These are phyloP conservation scores for Staphylotrichum longicolle DNA, from an alignment of 495 filamentous ascomycete species.

Conservation along the genomic window DNA sequence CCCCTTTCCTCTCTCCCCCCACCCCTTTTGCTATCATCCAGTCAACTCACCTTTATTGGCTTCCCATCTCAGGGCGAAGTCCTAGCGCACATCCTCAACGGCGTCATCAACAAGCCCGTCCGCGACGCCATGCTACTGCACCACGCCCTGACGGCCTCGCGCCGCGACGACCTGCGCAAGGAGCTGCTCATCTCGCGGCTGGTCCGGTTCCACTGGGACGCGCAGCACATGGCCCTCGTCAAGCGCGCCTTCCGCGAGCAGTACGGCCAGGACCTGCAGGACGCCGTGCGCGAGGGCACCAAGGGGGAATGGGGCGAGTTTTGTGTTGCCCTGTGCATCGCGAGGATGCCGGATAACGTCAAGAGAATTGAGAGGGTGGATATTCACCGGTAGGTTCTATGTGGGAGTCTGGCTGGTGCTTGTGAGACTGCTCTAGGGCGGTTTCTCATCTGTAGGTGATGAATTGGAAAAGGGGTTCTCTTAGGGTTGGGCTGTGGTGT, in stretches of 20 bases:
- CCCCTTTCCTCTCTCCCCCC: slow-evolving; percentile 8
- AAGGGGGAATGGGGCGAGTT: slow-evolving; percentile 53
- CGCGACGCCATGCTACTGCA: slow-evolving; percentile 93
- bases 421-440: too few species aligned
- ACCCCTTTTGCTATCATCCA: too few species aligned
- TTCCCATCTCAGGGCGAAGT: slow-evolving; percentile 72
- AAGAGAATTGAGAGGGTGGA: slow-evolving; percentile 42
- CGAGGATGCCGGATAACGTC: slow-evolving; percentile 53
- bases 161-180: slow-evolving; percentile 64
- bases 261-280: slow-evolving; percentile 67
- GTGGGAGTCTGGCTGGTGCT: not conserved
- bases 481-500: not conserved
- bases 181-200: slow-evolving; percentile 79
- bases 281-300: slow-evolving; percentile 54
- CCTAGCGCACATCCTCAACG: slow-evolving; percentile 93
- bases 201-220: slow-evolving; percentile 83
- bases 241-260: slow-evolving; percentile 68
- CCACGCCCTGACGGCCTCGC: slow-evolving; percentile 71
- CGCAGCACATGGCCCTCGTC: slow-evolving; percentile 66
- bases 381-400: slow-evolving; percentile 20
- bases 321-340: slow-evolving; percentile 52
- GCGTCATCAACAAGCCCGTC: slow-evolving; percentile 90
- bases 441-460: too few species aligned
- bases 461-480: too few species aligned
- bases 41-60: not conserved